phyloP scores from a whole-genome alignment of 225 moss, liverwort and hornwort genomes.

The Sphagnum contortum region DNA sequence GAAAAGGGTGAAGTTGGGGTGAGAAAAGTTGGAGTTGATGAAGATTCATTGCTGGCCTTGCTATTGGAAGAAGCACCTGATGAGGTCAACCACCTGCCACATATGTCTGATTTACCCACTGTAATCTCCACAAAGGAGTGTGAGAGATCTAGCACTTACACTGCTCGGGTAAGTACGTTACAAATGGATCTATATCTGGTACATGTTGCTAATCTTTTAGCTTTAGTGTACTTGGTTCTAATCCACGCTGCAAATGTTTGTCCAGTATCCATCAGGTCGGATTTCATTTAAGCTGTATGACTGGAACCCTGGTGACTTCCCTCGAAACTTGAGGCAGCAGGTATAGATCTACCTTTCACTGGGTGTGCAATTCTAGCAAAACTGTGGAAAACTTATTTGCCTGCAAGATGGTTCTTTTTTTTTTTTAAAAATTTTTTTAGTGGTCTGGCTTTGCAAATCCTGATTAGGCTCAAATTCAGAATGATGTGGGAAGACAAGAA shows the following conservation, averaged over 20 bases:
- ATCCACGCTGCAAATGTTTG: constrained; percentile 2
- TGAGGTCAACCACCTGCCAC: constrained; percentile 24
- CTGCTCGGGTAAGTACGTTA: constrained; percentile 46
- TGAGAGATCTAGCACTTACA: constrained; percentile 20
- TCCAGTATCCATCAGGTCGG: constrained; percentile 85
- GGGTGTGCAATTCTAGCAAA: no score
- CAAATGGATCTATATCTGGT: no score
- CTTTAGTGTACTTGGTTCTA: not conserved
- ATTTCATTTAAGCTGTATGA: constrained; percentile 97
- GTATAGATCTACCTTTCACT: constrained; percentile 10
- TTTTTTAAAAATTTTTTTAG: no score
- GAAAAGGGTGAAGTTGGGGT: not conserved
- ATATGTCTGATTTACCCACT: not conserved
- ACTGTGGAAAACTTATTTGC: no score
- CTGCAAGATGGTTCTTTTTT: no score
- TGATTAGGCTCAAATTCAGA: no score
- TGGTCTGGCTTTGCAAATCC: no score
- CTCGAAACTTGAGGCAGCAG: constrained; percentile 91
- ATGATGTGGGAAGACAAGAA: no score
- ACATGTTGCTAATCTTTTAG: not conserved
- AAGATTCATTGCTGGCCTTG: constrained; percentile 82
- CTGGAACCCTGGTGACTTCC: constrained; percentile 99
- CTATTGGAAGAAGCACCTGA: constrained; percentile 59
- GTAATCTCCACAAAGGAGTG: no score
- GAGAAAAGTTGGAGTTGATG: constrained; percentile 55